phyloP scores from a whole-genome alignment of 805 yeast species.

The Debaryomyces maramus region DNA sequence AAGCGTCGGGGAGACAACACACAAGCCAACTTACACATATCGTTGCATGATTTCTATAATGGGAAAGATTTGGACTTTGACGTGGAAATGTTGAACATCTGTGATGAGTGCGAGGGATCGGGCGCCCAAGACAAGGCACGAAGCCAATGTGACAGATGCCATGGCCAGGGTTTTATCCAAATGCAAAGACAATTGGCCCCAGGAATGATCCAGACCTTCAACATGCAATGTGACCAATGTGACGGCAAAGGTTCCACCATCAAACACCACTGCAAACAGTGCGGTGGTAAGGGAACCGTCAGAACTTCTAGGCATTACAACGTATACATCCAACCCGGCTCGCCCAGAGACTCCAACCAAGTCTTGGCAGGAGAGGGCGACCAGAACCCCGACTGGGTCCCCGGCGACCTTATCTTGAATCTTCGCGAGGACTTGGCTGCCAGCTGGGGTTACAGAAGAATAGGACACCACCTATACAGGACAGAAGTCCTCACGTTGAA shows the following conservation, averaged over 20 bases:
- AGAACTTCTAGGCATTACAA: constrained; percentile 56
- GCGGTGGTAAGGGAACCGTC: constrained; percentile 70
- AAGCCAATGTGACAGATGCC: constrained; percentile 65
- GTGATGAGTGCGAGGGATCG: constrained; percentile 77
- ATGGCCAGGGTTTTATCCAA: constrained; percentile 70
- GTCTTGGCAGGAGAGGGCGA: constrained; percentile 77
- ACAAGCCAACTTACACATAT: constrained; percentile 52
- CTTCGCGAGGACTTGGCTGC: constrained; percentile 54
- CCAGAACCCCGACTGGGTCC: constrained; percentile 73
- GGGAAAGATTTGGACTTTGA: constrained; percentile 66
- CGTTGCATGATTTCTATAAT: constrained; percentile 64
- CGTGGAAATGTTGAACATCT: constrained; percentile 69
- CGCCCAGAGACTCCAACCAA: constrained; percentile 57
- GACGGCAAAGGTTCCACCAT: constrained; percentile 73
- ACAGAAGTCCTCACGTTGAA: constrained; percentile 71
- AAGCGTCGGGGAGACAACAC: constrained; percentile 64
- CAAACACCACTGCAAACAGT: constrained; percentile 60
- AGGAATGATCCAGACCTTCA: constrained; percentile 85
- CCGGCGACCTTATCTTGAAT: constrained; percentile 76
- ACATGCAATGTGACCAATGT: constrained; percentile 77
- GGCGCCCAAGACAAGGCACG: constrained; percentile 81
- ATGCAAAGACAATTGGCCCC: constrained; percentile 79
- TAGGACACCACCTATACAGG: constrained; percentile 71
- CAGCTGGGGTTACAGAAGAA: constrained; percentile 84
- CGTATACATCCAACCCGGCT: constrained; percentile 69